These are phyloP conservation scores for Leucoagaricus sp. DNA, from an alignment of 1,284 basidiomycete genomes.

Conservation along the genomic window DNA sequence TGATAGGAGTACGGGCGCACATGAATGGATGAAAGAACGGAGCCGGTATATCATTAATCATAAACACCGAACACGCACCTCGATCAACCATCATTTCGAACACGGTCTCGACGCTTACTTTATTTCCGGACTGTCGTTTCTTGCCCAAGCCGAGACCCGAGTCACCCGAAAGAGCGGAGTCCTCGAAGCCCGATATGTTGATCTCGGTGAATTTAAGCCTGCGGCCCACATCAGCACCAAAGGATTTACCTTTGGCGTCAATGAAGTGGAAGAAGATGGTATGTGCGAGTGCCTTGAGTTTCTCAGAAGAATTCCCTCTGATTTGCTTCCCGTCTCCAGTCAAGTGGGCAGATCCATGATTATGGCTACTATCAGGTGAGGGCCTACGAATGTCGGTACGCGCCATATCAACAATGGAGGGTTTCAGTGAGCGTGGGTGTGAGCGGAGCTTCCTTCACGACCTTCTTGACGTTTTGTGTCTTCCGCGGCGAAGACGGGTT, in stretches of 20 bases:
- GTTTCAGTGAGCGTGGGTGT: not conserved
- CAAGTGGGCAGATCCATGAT: not conserved
- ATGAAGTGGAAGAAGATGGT: constrained; percentile 39
- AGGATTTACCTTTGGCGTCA: constrained; percentile 35
- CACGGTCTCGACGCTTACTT: constrained; percentile 33
- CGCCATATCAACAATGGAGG: not conserved
- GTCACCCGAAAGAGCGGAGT: constrained; percentile 9
- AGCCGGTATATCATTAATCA: too few relatives aligned
- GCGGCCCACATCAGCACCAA: constrained; percentile 38
- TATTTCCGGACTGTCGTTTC: not conserved
- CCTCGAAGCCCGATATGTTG: constrained; percentile 30
- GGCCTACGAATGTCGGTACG: not conserved
- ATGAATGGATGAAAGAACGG: too few relatives aligned
- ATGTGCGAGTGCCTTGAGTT: constrained; percentile 35
- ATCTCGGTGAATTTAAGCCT: constrained; percentile 37
- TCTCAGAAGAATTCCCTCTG: constrained; percentile 38
- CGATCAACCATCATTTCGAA: constrained; percentile 39
- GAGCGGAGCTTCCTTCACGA: not conserved
- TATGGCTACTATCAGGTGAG: not conserved
- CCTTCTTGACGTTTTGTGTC: not conserved
- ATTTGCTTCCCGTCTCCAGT: constrained; percentile 20
- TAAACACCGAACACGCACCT: too few relatives aligned
- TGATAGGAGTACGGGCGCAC: too few relatives aligned
- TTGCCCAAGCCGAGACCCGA: constrained; percentile 8
- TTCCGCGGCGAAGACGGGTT: not conserved